Base-by-base conservation (phyloP, 2,329 filamentous ascomycete species). In the Monilinia polystroma region DNA sequence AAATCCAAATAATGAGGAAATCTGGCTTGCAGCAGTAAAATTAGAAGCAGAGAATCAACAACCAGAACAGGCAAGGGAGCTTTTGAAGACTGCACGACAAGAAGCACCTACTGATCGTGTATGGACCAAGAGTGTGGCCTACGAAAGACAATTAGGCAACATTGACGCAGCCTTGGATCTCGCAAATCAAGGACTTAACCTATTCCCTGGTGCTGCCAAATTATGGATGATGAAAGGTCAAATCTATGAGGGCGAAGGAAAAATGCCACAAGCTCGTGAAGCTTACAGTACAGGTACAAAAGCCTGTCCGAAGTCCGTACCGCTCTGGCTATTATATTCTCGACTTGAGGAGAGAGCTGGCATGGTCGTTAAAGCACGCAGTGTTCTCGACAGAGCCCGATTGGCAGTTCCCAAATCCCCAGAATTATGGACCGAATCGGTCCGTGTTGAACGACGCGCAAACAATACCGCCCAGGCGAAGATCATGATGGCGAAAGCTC, bases 191-290 rank as follows among this genome's bases (percentile, higher is more conserved):
- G 95, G 90, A 1, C 81, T 99, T 47, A 89, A 93, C 71, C 84
- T 92, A 12, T 99, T 96, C 80, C 94, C 95, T 0, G 86, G 88
- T 55, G 87, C 90, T 16, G 85, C 92, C 63, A 98, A 98, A 79
- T 84, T 99, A 32, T 97, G 94, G 90, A 97, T 98, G 91, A 91
- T 97, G 82, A 99, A 99, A 80, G 95, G 96, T 0, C 95, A 99
- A 76, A 95, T 98, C 70, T 99, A 99, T 82, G 91, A 97, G 75
- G 85, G 88, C 54, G 84, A 93, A 57, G 88, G 86, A 73, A 93
- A 92, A 79, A 80, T 90, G 18, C 88, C 90, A 0, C 91, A 95
- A 78, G 95, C 95, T 3, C 87, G 95, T 57, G 93, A 98, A 77
- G 93, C 94, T 0, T 98, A 95, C 78, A 87, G 86, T 68, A 90